Conservation (phyloP, 345 rosid genomes). For the Arabis hirsuta region DNA sequence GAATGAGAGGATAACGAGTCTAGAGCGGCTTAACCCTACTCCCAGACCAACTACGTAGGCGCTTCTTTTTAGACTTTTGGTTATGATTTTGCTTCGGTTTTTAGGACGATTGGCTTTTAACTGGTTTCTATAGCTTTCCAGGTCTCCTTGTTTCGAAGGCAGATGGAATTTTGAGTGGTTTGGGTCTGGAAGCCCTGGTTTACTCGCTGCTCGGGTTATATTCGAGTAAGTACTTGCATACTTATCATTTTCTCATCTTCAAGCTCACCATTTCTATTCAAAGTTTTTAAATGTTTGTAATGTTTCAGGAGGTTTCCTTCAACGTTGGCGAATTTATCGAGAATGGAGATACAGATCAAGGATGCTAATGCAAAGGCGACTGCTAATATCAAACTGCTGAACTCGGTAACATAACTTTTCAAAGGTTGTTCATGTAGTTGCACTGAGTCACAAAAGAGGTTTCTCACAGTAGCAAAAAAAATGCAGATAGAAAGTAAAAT, state of each 20-base stretch:
- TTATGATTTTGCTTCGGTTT: background rate
- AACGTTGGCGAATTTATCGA: constrained; percentile 70
- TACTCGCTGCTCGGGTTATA: constrained; percentile 67
- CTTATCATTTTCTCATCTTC: constrained; percentile 9
- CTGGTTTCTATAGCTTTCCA: constrained; percentile 64
- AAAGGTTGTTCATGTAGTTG: background rate
- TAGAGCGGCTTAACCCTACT: constrained; percentile 89
- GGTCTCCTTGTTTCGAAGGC: constrained; percentile 95
- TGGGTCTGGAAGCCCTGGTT: constrained; percentile 77
- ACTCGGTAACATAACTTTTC: constrained; percentile 54
- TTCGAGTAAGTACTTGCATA: constrained; percentile 59
- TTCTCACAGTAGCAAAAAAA: constrained; percentile 11
- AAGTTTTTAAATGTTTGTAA: constrained; percentile 2
- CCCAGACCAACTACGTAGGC: constrained; percentile 93
- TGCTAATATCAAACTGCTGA: constrained; percentile 65
- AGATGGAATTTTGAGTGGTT: constrained; percentile 97
- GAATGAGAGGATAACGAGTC: constrained; percentile 80
- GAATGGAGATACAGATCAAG: constrained; percentile 69
- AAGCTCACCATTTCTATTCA: background rate
- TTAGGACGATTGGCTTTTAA: constrained; percentile 29
- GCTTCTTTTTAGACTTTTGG: constrained; percentile 32
- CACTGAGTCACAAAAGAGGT: background rate
- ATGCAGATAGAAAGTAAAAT: constrained; percentile 84
- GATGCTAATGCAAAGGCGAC: constrained; percentile 67
- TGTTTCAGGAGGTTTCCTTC: constrained; percentile 80